Base-by-base conservation (phyloP, 495 filamentous ascomycete genomes). In the Aspergillus sparsus region DNA sequence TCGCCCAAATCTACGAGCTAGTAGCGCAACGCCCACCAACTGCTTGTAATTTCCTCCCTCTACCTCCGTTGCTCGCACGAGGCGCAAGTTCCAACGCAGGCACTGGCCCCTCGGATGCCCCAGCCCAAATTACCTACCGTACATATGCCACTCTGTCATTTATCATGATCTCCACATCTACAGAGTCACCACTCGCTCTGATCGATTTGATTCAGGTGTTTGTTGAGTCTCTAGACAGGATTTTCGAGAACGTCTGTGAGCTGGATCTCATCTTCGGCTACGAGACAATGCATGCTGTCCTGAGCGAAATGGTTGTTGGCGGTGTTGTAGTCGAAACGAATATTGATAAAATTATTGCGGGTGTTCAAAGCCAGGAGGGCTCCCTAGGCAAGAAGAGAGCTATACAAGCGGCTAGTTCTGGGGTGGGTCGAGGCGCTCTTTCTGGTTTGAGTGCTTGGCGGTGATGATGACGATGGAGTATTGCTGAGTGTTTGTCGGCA, bases 191-290 rank as follows among this genome's bases (percentile, higher is more conserved):
- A 2, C 88, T 98, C 0, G 94, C 93, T 0, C 82, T 98, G 1
- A 90, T 98, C 35, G 94, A 98, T 74, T 78, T 98, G 51, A 97
- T 98, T 66, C 94, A 98, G 73, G 94, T 98, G 31, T 98, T 97
- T 63, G 94, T 98, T 54, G 93, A 98, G 75, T 85, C 95, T 16
- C 83, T 98, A 18, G 94, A 98, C 72, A 84, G 91, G 57, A 81
- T 98, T 55, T 98, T 98, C 70, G 93, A 97, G 78, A 97, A 98
- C 66, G 94, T 98, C 27, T 98, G 94, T 80, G 94, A 98, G 75
- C 78, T 98, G 50, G 94, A 98, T 71, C 82, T 98, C 55, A 98
- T 98, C 73, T 98, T 98, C 78, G 97, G 97, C 65, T 98, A 96
- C 71, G 94, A 98, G 82, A 93, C 91, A 33, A 83, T 98, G 71